Conservation (phyloP, 768 basidiomycete genomes). For the Psilocybe tampanensis region DNA sequence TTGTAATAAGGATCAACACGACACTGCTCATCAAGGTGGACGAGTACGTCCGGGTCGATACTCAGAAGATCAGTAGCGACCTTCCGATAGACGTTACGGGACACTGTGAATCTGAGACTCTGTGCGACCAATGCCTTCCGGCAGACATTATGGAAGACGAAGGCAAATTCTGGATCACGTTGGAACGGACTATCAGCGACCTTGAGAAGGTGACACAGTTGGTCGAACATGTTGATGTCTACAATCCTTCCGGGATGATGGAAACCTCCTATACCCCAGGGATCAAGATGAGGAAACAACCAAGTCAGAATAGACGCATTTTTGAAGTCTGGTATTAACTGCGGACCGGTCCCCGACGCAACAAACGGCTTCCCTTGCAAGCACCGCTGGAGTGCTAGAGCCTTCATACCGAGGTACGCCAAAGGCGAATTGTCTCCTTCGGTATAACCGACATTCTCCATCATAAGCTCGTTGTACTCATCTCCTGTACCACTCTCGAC, state of each 20-base stretch:
- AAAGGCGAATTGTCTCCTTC: slow-evolving; percentile 15
- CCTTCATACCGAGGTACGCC: slow-evolving; percentile 12
- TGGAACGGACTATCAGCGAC: slow-evolving; percentile 10
- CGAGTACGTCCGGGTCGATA: not conserved
- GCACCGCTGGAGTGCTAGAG: slow-evolving; percentile 5
- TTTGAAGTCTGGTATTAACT: slow-evolving; percentile 7
- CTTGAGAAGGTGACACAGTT: slow-evolving; percentile 8
- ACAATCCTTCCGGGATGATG: slow-evolving; percentile 9
- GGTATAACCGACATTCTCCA: slow-evolving; percentile 22
- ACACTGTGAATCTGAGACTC: not conserved
- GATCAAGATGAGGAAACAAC: slow-evolving; percentile 18
- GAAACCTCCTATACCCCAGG: slow-evolving; percentile 18
- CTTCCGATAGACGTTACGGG: not conserved
- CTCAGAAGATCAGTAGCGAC: not conserved
- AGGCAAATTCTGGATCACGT: slow-evolving; percentile 14
- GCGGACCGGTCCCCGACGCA: not conserved
- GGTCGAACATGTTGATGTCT: slow-evolving; percentile 12
- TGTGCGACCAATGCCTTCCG: slow-evolving; percentile 1
- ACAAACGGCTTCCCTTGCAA: slow-evolving; percentile 8
- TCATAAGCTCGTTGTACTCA: slow-evolving; percentile 5
- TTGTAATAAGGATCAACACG: not conserved
- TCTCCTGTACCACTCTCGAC: not conserved
- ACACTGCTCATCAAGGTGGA: not conserved
- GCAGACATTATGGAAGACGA: slow-evolving; percentile 14
- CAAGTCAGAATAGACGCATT: slow-evolving; percentile 13